Evolutionary conservation across 2,329 filamentous ascomycete species (phyloP), one percentile per base, ranked within the genome.

Genomic region (Colletotrichum cuscutae): DNA sequence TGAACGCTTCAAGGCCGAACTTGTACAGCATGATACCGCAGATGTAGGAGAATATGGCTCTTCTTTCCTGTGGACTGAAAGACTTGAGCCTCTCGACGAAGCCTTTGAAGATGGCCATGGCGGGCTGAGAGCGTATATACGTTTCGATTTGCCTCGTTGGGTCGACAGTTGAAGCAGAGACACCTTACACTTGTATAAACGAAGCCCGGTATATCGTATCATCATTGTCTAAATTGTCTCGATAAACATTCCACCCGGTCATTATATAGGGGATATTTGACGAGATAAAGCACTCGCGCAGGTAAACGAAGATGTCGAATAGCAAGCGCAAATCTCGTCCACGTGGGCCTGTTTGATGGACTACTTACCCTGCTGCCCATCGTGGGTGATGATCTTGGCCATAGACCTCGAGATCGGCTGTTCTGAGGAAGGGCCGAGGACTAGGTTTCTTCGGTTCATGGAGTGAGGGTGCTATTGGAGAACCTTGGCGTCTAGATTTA

Each of bases 1-100:
- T 87, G 79, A 87, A 88, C 11, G 84, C 85, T 76, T 87, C 85
- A 13, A 87, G 81, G 30, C 85, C 86, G 70, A 88, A 86, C 75
- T 88, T 88, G 80, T 87, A 88, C 56, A 86, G 78, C 84, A 87
- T 87, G 70, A 88, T 87, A 6, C 86, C 86, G 8, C 79, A 74
- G 61, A 87, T 86, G 77, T 88, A 87, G 66, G 86, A 80, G 59
- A 79, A 78, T 60, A 86, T 83, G 71, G 86, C 86, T 63, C 84
- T 82, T 67, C 83, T 84, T 76, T 88, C 86, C 35, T 73, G 71
- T 13, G 77, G 76, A 5, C 76, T 75, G 74, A 80, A 80, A 15
- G 74, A 71, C 68, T 64, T 61, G 46, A 75, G 56, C 28, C 64
- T 49, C 5, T 66, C 64, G 32, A 22, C 22, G 8, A 66, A 66